Percentiles rank a stretch among this genome's conserved stretches.
phyloP scores from a whole-genome alignment of 139 green algal genomes.

The Auxenochlorella pyrenoidosa region DNA sequence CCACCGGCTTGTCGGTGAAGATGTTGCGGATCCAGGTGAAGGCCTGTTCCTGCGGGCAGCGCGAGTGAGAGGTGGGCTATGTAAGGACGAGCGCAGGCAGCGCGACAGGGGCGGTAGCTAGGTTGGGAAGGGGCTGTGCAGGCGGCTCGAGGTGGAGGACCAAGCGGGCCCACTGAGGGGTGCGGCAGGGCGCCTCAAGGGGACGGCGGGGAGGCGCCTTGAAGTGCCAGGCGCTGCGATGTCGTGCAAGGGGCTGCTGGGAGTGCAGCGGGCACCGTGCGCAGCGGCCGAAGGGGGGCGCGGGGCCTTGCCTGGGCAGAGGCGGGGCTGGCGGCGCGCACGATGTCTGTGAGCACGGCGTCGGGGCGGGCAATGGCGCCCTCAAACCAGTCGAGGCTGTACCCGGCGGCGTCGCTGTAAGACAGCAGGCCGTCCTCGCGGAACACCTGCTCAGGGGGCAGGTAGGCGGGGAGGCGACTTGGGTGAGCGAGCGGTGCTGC shows the following conservation, averaged over 20 bases:
- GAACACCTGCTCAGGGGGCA: constrained; percentile 29
- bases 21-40: constrained; percentile 58
- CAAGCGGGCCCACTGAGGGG: too few relatives aligned
- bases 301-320: not conserved
- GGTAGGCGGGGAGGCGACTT: not conserved
- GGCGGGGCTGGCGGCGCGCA: constrained; percentile 38
- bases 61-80: not conserved
- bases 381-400: constrained; percentile 79
- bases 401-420: not conserved
- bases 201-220: too few relatives aligned
- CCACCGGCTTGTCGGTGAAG: constrained; percentile 31
- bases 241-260: too few relatives aligned
- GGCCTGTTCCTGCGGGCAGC: constrained; percentile 10
- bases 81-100: too few relatives aligned
- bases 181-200: too few relatives aligned
- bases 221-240: too few relatives aligned
- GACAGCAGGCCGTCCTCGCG: constrained; percentile 56
- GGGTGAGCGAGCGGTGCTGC: not conserved
- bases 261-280: too few relatives aligned
- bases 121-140: too few relatives aligned
- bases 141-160: too few relatives aligned
- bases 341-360: constrained; percentile 68
- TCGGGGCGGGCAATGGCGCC: constrained; percentile 69
- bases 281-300: not conserved
- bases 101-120: too few relatives aligned